Evolutionary conservation across 2,329 filamentous ascomycete species (phyloP), one percentile per base, ranked within the genome.

Genomic region (Curvularia sp.): DNA sequence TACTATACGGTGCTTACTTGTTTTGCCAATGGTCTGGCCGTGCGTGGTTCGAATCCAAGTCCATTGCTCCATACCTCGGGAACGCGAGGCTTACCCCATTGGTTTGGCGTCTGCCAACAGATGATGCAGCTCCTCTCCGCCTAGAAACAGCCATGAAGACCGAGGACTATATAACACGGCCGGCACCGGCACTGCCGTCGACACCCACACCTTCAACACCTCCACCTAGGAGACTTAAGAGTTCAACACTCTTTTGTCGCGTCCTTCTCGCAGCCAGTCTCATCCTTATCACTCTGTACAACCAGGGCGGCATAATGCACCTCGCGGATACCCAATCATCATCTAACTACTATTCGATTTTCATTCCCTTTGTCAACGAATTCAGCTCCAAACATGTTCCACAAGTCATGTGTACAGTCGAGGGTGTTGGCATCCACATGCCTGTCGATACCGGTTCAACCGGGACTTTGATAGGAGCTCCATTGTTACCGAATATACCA

Each of bases 361-460:
- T 75, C 56, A 61, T 77, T 28, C 75, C 75, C 2, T 77, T 71
- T 54, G 61, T 71, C 31, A 55, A 71, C 52, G 63, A 62, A 10
- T 73, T 75, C 60, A 65, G 60, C 49, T 55, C 70, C 24, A 59
- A 72, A 43, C 56, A 66, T 53, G 62, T 69, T 0, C 70, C 73
- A 0, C 63, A 70, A 28, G 65, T 77, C 47, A 64, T 60, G 28
- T 69, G 70, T 18, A 74, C 68, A 5, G 64, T 77, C 44, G 57
- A 68, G 12, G 67, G 66, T 33, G 65, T 67, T 47, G 57, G 68
- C 0, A 68, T 76, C 28, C 57, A 70, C 20, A 71, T 77, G 65
- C 74, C 75, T 0, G 61, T 77, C 13, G 74, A 77, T 48, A 77
- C 72, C 1, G 75, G 75, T 0, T 75, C 71, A 4, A 77, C 72